A percentile compares a stretch with the other conserved stretches of the same genome.
phyloP scores from a whole-genome alignment of 2,329 filamentous ascomycete species.

The Volutella citrinella region DNA sequence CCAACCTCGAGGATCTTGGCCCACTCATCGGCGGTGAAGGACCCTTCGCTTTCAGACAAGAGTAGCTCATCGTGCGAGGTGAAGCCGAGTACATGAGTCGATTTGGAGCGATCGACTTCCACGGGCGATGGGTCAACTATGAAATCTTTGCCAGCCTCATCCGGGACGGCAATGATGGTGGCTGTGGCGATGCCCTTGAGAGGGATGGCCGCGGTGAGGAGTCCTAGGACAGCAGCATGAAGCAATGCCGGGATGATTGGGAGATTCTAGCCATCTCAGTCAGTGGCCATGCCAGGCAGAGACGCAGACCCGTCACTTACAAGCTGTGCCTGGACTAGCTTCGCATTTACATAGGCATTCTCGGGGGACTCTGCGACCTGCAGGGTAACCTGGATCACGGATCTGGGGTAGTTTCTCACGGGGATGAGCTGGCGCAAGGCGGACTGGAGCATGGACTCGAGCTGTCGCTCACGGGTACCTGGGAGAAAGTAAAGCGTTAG shows the following conservation, averaged over 20 bases:
- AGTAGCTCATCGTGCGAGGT: conserved; percentile 71
- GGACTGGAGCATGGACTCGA: conserved; percentile 72
- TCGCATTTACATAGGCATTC: conserved; percentile 61
- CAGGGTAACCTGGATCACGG: conserved; percentile 77
- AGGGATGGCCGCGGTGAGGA: conserved; percentile 80
- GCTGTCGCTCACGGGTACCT: conserved; percentile 75
- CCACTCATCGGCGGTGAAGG: conserved; percentile 75
- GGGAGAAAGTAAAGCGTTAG: conserved; percentile 21
- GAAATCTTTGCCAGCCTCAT: conserved; percentile 40
- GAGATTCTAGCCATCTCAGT: conserved; percentile 57
- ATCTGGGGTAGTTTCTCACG: conserved; percentile 71
- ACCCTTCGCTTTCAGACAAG: conserved; percentile 77
- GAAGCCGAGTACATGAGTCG: conserved; percentile 81
- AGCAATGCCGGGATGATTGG: conserved; percentile 77
- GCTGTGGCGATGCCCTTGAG: conserved; percentile 70
- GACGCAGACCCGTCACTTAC: conserved; percentile 43
- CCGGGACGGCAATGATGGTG: conserved; percentile 58
- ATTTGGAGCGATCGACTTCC: conserved; percentile 61
- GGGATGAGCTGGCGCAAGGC: conserved; percentile 73
- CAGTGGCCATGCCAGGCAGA: conserved; percentile 6
- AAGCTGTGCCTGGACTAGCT: conserved; percentile 56
- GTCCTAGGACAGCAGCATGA: conserved; percentile 72
- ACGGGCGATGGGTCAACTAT: conserved; percentile 60
- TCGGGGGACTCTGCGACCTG: conserved; percentile 70
- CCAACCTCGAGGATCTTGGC: conserved; percentile 65